Percentiles rank a stretch among this genome's conserved stretches.
Conservation (phyloP, 495 filamentous ascomycete genomes). For the Penicillium paradoxum region DNA sequence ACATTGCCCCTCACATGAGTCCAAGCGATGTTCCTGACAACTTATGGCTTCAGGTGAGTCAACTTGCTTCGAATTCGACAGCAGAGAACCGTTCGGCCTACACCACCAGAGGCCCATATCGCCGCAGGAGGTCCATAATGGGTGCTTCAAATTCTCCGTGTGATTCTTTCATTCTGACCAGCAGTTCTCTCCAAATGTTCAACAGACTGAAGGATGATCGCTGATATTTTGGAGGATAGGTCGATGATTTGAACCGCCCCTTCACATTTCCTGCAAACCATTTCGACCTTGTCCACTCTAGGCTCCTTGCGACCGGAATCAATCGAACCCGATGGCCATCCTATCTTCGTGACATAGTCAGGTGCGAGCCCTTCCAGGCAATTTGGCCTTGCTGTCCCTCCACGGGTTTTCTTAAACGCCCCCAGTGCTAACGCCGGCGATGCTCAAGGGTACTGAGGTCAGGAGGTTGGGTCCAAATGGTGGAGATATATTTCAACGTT, state of each 20-base stretch:
- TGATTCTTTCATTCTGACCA: background rate
- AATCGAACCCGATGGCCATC: conserved; percentile 68
- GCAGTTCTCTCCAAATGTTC: background rate
- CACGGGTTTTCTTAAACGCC: background rate
- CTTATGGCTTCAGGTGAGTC: conserved; percentile 61
- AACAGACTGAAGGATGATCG: conserved; percentile 6
- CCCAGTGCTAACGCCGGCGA: conserved; percentile 15
- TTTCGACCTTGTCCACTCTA: conserved; percentile 89
- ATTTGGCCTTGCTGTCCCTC: background rate
- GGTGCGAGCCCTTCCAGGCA: conserved; percentile 31
- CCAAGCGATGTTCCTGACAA: conserved; percentile 66
- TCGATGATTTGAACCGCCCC: conserved; percentile 72
- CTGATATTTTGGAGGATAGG: conserved; percentile 37
- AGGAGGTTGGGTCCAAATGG: conserved; percentile 87
- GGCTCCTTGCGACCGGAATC: conserved; percentile 74
- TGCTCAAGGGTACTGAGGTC: conserved; percentile 51
- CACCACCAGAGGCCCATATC: background rate
- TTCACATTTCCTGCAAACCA: conserved; percentile 71
- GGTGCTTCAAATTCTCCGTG: background rate
- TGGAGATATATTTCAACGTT: conserved; percentile 80
- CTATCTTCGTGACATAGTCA: conserved; percentile 74
- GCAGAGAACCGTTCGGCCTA: background rate
- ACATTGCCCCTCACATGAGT: conserved; percentile 70
- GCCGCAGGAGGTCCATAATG: background rate
- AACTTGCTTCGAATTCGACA: background rate